A percentile compares a stretch with the other conserved stretches of the same genome.
Conservation (phyloP, 495 filamentous ascomycete species). For the Stereocaulon alpinum region DNA sequence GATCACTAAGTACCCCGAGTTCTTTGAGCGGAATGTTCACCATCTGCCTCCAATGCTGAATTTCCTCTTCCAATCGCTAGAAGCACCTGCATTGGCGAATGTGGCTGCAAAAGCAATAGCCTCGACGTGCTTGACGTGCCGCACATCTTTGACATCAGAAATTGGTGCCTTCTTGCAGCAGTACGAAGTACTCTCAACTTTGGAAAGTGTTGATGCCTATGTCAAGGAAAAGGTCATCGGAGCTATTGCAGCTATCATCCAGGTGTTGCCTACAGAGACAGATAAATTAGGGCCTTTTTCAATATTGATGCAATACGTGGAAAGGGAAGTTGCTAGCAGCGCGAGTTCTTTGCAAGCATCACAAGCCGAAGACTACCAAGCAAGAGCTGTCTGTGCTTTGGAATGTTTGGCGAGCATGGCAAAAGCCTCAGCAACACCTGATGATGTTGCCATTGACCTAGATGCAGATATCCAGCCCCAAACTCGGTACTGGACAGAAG, state of each 20-base stretch:
- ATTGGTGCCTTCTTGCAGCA: constrained; percentile 68
- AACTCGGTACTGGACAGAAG: constrained; percentile 49
- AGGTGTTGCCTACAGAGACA: constrained; percentile 57
- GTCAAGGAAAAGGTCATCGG: constrained; percentile 75
- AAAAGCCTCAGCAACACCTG: constrained; percentile 63
- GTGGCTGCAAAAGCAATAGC: constrained; percentile 73
- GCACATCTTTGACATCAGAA: constrained; percentile 57
- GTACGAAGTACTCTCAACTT: constrained; percentile 53
- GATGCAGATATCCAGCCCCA: constrained; percentile 27
- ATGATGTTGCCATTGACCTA: constrained; percentile 59
- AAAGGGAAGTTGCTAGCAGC: constrained; percentile 45
- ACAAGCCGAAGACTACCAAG: constrained; percentile 23
- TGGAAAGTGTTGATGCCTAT: constrained; percentile 50
- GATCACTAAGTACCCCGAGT: constrained; percentile 69
- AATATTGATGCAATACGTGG: constrained; percentile 55
- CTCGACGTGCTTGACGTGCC: constrained; percentile 70
- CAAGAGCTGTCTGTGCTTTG: constrained; percentile 38
- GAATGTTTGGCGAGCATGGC: constrained; percentile 68
- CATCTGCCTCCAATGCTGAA: constrained; percentile 66
- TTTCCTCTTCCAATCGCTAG: constrained; percentile 69
- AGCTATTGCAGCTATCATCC: constrained; percentile 75
- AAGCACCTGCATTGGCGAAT: constrained; percentile 52
- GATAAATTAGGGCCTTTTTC: constrained; percentile 52
- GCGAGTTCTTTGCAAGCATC: constrained; percentile 23
- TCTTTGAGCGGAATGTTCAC: constrained; percentile 64